Percentiles rank a stretch among this genome's conserved stretches.
Conservation (phyloP, 768 basidiomycete species). For the Amanita pseudoporphyria region DNA sequence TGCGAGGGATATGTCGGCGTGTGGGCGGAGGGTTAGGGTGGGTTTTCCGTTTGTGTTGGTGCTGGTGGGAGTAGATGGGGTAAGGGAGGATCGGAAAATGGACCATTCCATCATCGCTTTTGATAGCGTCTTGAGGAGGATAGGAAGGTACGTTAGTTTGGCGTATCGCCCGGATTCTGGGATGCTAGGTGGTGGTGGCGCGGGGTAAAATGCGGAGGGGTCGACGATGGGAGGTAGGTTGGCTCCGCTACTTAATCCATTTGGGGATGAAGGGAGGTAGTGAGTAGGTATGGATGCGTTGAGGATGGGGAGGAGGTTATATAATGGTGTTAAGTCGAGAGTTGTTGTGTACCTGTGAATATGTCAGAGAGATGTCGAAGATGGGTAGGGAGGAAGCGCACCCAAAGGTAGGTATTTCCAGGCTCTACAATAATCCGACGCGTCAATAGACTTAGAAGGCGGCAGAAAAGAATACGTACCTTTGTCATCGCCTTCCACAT, state of each 20-base stretch:
- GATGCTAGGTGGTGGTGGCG: constrained; percentile 32
- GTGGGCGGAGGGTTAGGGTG: constrained; percentile 60
- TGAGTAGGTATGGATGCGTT: constrained; percentile 63
- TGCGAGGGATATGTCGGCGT: constrained; percentile 67
- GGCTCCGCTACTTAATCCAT: constrained; percentile 6
- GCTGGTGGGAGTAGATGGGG: constrained; percentile 22
- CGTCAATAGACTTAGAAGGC: neutral
- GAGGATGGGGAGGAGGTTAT: constrained; percentile 50
- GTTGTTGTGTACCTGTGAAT: constrained; percentile 55
- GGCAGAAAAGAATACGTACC: constrained; percentile 24
- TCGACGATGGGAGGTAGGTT: constrained; percentile 20
- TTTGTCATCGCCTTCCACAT: constrained; percentile 92
- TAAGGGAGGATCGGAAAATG: constrained; percentile 68
- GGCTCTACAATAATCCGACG: constrained; percentile 48
- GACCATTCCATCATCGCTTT: constrained; percentile 81
- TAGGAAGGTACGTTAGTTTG: constrained; percentile 71
- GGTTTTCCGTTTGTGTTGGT: constrained; percentile 32
- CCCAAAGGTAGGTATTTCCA: constrained; percentile 84
- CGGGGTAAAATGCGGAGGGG: constrained; percentile 28
- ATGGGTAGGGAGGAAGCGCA: constrained; percentile 23
- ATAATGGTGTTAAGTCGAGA: constrained; percentile 64
- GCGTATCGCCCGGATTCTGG: constrained; percentile 47
- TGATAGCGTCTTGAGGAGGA: constrained; percentile 76
- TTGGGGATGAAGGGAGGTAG: constrained; percentile 21
- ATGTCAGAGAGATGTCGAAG: no score